Evolutionary conservation across 345 rosid species (phyloP), one percentile per base, ranked within the genome.

Genomic region (Eucalyptus polyanthemos): DNA sequence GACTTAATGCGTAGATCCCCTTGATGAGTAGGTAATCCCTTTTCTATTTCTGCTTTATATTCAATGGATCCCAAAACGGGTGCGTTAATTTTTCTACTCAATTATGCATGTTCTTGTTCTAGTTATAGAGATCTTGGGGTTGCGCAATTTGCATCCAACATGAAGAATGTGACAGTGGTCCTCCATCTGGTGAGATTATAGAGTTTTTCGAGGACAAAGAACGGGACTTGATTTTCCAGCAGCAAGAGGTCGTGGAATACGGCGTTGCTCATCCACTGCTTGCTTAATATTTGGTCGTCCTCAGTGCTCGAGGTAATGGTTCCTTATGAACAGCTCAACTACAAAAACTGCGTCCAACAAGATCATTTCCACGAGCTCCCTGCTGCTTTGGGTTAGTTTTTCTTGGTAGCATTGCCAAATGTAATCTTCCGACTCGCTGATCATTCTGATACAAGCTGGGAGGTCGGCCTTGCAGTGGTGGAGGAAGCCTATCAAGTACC

Each of bases 251-350:
- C 81, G 25, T 10, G 14, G 45, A 72, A 9, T 40, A 72, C 25
- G 2, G 45, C 45, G 2, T 19, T 19, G 81, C 81, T 37, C 45
- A 19, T 37, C 81, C 81, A 72, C 81, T 19, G 5, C 45, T 72
- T 72, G 45, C 45, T 72, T 14, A 37, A 72, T 19, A 72, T 72
- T 34, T 69, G 89, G 34, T 94, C 93, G 9, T 87, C 12, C 11
- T 87, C 76, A 53, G 29, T 87, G 47, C 29, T 76, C 89, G 24
- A 14, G 37, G 21, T 19, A 80, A 4, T n/a, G 1, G 60, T 4
- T 91, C 50, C 90, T 89, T 34, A 92, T 56, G 50, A 93, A 81
- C 45, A 93, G 90, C 25, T 92, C 95, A 80, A 93, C 88, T 3
- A 91, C 17, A 69, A 93, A 93, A 83, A 86, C 86, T 2, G 91